Percentiles rank a stretch among this genome's conserved stretches.
Conservation (phyloP, 331 rosid genomes). For the Cydonia oblonga region DNA sequence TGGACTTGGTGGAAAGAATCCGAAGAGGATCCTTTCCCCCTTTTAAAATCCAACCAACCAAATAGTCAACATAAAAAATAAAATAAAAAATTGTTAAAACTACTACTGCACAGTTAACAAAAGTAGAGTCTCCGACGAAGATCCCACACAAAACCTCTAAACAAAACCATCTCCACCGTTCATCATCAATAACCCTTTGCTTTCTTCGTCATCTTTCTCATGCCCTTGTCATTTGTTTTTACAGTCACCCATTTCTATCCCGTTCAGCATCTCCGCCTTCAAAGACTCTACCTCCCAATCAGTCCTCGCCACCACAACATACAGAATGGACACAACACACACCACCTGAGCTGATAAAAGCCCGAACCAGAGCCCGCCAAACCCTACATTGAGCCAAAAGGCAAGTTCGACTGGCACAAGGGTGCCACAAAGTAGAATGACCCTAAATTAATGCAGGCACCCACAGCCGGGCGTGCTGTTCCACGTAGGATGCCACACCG, state of each 20-base stretch:
- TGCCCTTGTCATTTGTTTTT: background rate
- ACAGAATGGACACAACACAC: conserved; percentile 60
- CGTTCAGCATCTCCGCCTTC: conserved; percentile 55
- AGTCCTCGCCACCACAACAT: conserved; percentile 46
- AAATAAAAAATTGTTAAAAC: too few species aligned
- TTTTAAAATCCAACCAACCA: too few species aligned
- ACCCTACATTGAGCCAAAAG: conserved; percentile 61
- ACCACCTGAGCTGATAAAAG: conserved; percentile 81
- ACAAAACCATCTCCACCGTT: conserved; percentile 15
- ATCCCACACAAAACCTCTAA: conserved; percentile 6
- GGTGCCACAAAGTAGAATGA: conserved; percentile 68
- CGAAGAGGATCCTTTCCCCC: too few species aligned
- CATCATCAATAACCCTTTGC: background rate
- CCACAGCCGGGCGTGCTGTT: conserved; percentile 65
- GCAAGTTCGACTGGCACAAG: conserved; percentile 79
- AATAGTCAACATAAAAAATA: too few species aligned
- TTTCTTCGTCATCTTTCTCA: background rate
- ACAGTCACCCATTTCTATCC: conserved; percentile 33
- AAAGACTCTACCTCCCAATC: conserved; percentile 90
- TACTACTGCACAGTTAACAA: too few species aligned
- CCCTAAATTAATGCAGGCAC: conserved; percentile 55
- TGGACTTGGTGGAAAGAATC: too few species aligned
- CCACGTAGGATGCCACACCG: conserved; percentile 81
- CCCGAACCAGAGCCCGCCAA: conserved; percentile 86
- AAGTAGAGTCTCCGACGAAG: too few species aligned